Conservation (phyloP, 495 filamentous ascomycete species). For the Neurospora sublineolata region DNA sequence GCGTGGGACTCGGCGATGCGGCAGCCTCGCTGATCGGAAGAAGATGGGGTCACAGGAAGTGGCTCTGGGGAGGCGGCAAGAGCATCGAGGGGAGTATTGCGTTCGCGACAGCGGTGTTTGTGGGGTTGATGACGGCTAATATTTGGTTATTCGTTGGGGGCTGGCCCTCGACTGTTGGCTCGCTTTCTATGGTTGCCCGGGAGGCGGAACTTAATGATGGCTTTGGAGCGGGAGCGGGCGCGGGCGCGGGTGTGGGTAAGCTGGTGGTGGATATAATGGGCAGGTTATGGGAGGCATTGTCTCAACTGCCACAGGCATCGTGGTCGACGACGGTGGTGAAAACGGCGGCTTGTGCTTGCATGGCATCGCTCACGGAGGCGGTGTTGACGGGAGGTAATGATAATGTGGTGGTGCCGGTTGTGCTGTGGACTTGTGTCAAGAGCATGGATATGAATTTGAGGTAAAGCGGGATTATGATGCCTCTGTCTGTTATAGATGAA, state of each 20-base stretch:
- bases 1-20: conserved; percentile 90
- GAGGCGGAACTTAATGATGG: conserved; percentile 16
- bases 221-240: neutral
- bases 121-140: conserved; percentile 60
- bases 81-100: conserved; percentile 84
- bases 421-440: conserved; percentile 82
- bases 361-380: conserved; percentile 86
- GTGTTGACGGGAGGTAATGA: conserved; percentile 96
- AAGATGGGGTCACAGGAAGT: conserved; percentile 77
- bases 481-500: neutral
- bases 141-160: conserved; percentile 64
- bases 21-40: conserved; percentile 87
- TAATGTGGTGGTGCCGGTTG: conserved; percentile 94
- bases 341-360: conserved; percentile 55
- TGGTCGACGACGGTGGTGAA: conserved; percentile 42
- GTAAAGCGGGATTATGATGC: neutral
- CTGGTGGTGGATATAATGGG: conserved; percentile 5
- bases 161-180: conserved; percentile 38
- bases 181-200: neutral
- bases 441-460: conserved; percentile 44
- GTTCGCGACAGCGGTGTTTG: conserved; percentile 67
- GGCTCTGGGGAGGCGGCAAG: conserved; percentile 95
- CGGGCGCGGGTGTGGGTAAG: conserved; percentile 5
- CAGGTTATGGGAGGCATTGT: neutral
- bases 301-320: conserved; percentile 3